Evolutionary conservation across 202 grass and related monocot genomes (phyloP), one percentile per base, ranked within the genome.

Genomic region (Eragrostis tef): DNA sequence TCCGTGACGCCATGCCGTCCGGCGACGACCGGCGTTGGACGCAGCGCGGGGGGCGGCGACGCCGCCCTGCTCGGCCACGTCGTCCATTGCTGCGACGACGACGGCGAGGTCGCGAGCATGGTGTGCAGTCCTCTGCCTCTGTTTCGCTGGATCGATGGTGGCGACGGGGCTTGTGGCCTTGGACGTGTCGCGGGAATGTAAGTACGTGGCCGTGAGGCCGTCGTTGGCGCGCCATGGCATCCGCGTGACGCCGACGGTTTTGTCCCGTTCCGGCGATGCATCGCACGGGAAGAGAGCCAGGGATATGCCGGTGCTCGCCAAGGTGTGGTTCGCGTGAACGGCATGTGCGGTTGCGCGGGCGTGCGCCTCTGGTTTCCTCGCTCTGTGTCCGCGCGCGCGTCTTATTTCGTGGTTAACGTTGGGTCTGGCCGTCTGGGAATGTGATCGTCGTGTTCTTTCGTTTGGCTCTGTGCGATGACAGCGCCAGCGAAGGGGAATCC

Each of bases 251-350:
- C 19, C 5, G 15, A 57, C 19, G 25, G 25, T 15, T 77, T 25
- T 77, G 87, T 73, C 61, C 72, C 71, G 63, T 77, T n/a, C 16
- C 45, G 77, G 36, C 54, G 47, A 71, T 11, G 66, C 11, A 39
- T 7, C 27, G 31, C 20, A 3, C 10, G 44, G 70, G 73, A 56
- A 26, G 27, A 51, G 64, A 56, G 46, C 5, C 51, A 51, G 11
- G 25, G 14, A 52, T 50, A 31, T 34, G 59, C 67, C 69, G 61
- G 17, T 75, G 63, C 15, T 52, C 50, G 16, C 5, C 8, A 60
- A 84, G 76, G 82, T 66, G 87, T 81, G 82, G 87, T 31, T 71
- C 74, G 71, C 13, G 81, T 85, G 87, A 64, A 43, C 70, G 17
- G 34, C 67, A 72, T 44, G 49, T 63, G 63, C 63, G 26, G 34